Base-by-base conservation (phyloP, 495 filamentous ascomycete species). In the Oleoguttula mirabilis region DNA sequence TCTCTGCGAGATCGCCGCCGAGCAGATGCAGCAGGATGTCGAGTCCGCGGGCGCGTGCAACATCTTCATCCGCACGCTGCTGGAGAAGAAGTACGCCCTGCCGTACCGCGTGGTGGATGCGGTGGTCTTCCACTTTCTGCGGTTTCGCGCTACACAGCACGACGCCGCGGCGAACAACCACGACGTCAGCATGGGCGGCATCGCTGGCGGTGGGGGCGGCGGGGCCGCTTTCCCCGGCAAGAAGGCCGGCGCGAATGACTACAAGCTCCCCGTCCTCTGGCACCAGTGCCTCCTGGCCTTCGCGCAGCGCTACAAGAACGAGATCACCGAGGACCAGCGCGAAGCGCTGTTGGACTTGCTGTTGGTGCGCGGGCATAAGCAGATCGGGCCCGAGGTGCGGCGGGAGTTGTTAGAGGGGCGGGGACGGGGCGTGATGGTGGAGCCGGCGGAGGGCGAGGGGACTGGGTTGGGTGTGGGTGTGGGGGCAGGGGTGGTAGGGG, bases 1-100 rank as follows among this genome's bases (percentile, higher is more conserved):
- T 3, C 72, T 96, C 50, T 94, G 87, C 55, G 90, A 99, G 39
- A 84, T 99, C 54, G 82, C 86, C 10, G 85, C 86, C 2, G 83
- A 90, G 52, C 82, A 90, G 57, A 84, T 75, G 28, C 62, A 80
- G 10, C 21, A 21, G 6, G 49, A 51, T 27, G 42, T 52, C 10
- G 88, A 94, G 77, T 77, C 53, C 77, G 87, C 39, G 76, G 80
- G 75, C 19, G 78, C 90, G 8, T 87, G 87, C 17, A 94, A 94
- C 60, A 79, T 88, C 32, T 88, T 96, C 65, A 92, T 99, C 59
- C 80, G 82, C 45, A 75, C 80, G 14, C 75, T 99, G 39, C 66
- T 99, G 10, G 88, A 96, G 64, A 99, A 99, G 72, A 85, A 86
- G 54, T 96, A 99, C 51, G 90, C 90, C 1, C 69, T 98, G 16